Base-by-base conservation (phyloP, 768 basidiomycete species). In the Chalciporus chontae region DNA sequence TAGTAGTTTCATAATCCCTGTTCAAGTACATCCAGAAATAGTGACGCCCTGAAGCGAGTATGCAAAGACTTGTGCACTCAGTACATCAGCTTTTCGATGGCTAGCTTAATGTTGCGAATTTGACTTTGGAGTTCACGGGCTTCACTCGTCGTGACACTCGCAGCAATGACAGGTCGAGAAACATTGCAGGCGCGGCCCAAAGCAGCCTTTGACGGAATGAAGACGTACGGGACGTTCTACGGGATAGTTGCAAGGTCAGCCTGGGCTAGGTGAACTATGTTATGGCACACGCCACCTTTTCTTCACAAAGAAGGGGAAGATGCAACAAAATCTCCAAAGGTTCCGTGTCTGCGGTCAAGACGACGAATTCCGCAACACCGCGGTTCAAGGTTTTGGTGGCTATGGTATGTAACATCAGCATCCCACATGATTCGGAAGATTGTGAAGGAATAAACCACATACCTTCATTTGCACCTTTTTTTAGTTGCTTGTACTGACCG, bases 381-480 rank as follows among this genome's bases (percentile, higher is more conserved):
- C 95, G 90, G 70, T 97, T 97, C 55, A 97, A 81, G 17, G 94
- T 96, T 76, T 99, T 99, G 58, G 96, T 99, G 40, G 94, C 94
- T 93, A 61, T 13, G 32, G 49, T 45, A 39, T 19, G 32, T 21
- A 19, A 8, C n/a, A 24, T 61, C 14, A 63, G 52, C n/a, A 10
- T 40, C n/a, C 9, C 18, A 23, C 14, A 34, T 14, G 26, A 26
- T 6, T 10, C 39, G 37, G 38, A n/a, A 21, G 43, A 41, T 47
- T 48, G 31, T 13, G 19, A 46, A 24, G 3, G 27, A 45, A 24
- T 15, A 41, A n/a, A 15, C 14, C 24, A 62, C 77, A 31, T 43
- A 90, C 91, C 90, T 81, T 99, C 96, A 71, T 99, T 99, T 38
- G 96, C 96, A 53, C 96, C 95, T 75, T 97, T 97, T 76, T 97